These are phyloP conservation scores for Suhomyces atakaporum DNA, from an alignment of 1,139 yeast genomes.

Conservation along the genomic window DNA sequence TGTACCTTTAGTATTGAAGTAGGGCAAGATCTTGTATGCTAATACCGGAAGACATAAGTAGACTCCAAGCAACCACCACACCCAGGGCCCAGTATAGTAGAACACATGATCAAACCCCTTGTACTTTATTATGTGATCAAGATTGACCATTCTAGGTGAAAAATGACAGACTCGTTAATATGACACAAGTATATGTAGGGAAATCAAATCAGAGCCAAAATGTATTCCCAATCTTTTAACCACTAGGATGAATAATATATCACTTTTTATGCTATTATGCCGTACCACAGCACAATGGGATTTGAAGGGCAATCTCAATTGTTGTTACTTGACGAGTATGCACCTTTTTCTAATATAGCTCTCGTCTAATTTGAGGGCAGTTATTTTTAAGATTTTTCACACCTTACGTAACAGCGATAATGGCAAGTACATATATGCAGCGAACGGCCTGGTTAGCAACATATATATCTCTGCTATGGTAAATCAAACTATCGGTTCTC, in stretches of 20 bases:
- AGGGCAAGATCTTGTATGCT: slow-evolving; percentile 41
- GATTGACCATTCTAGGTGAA: slow-evolving; percentile 14
- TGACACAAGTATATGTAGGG: too few relatives aligned
- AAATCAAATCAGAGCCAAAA: slow-evolving; percentile 1
- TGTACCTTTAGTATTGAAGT: slow-evolving; percentile 21
- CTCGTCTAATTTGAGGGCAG: neutral
- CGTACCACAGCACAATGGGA: neutral
- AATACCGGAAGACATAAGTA: slow-evolving; percentile 39
- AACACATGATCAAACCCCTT: slow-evolving; percentile 32
- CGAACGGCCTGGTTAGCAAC: too few relatives aligned
- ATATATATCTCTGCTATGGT: too few relatives aligned
- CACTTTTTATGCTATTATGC: neutral
- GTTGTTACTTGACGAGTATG: neutral
- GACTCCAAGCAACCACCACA: slow-evolving; percentile 38
- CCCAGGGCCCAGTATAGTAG: slow-evolving; percentile 39
- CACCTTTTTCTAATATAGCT: neutral
- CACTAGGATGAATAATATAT: too few relatives aligned
- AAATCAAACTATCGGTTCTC: too few relatives aligned
- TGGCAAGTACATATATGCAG: too few relatives aligned
- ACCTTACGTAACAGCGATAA: too few relatives aligned
- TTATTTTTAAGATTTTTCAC: neutral
- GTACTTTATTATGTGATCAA: slow-evolving; percentile 21
- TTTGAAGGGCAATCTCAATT: neutral
- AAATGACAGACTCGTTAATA: neutral
- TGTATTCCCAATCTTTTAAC: too few relatives aligned